Evolutionary conservation across 352 stramenopile species (phyloP), one percentile per base, ranked within the genome.

Genomic region (Globisporangium takayamanum): DNA sequence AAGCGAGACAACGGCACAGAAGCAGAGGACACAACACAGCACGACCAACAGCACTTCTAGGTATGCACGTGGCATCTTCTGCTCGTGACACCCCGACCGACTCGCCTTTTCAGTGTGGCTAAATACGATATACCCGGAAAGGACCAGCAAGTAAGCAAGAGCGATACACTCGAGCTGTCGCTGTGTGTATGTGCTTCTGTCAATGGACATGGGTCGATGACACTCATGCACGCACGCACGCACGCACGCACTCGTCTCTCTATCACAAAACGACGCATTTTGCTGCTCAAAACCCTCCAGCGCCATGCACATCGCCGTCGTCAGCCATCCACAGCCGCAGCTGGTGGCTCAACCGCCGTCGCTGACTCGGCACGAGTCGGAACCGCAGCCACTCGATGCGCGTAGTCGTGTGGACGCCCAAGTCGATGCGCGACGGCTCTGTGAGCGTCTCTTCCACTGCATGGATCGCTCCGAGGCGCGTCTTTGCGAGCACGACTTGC

Each of bases 391-490:
- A 91, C 50, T 84, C 71, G 14, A 74, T 65, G 11, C 41, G 50
- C 33, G 64, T 42, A 12, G 44, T 51, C 1, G 62, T 68, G 54
- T 76, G 71, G 7, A 91, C 60, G 8, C 75, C 79, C 22, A 93
- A 58, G 44, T 93, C 79, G 11, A 93, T 68, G 39, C 76, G 59
- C 22, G 79, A 78, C 16, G 80, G 76, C 55, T 89, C 74, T 2
- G 67, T 71, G 18, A 93, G 67, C 52, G 64, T 88, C 67, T 93
- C 80, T 58, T 93, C 79, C 30, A 93, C 71, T 10, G 74, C 72
- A 28, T 88, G 69, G 36, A 93, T 72, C 12, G 68, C 67, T 48
- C 65, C 55, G 18, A 93, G 58, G 30, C 64, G 51, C n/a, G 67
- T 75, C 54, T 67, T 74, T 12, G 63, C 59, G n/a, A 90, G 64